Base-by-base conservation (phyloP, 2,329 filamentous ascomycete species). In the Amphichorda felina region DNA sequence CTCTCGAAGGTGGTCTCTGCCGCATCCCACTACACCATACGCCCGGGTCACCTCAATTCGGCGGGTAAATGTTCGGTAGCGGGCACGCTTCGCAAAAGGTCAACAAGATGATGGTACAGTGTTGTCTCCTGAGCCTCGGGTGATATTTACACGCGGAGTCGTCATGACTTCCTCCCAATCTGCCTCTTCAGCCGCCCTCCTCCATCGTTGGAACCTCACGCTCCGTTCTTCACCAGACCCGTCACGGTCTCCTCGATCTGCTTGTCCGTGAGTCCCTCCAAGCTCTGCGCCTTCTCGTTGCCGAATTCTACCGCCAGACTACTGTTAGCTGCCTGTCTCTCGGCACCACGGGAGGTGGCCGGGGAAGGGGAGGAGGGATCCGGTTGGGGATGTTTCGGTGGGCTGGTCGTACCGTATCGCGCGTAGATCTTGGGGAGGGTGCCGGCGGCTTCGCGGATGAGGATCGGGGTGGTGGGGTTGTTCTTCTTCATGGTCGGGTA, bases 401-500 rank as follows among this genome's bases (percentile, higher is more conserved):
- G 25, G 9, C 14, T 32, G 5, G 24, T 25, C 54, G 43, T 61
- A 94, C 86, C 89, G 57, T 93, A 98, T 78, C 91, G 74, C 48
- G 89, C 88, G 61, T 82, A 96, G 44, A 98, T 76, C 60, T 77
- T 82, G 44, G 91, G 89, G 56, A 82, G 67, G 37, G 84, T 85
- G 53, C 84, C 86, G 48, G 75, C 67, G 36, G 89, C 91, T 69
- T 96, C 91, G 55, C 91, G 84, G 53, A 98, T 79, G 69, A 98
- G 70, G 62, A 98, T 96, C 37, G 91, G 91, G 33, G 75, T 88
- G 61, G 83, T 69, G 38, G 91, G 91, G 68, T 98, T 98, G 72
- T 89, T 84, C 72, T 94, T 93, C 78, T 98, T 98, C 89, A 98
- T 96, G 41, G 84, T 91, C 32, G 91, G 91, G 63, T 98, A 98